Conservation (phyloP, 768 basidiomycete genomes). For the Tylopilus vinaceipallidus region DNA sequence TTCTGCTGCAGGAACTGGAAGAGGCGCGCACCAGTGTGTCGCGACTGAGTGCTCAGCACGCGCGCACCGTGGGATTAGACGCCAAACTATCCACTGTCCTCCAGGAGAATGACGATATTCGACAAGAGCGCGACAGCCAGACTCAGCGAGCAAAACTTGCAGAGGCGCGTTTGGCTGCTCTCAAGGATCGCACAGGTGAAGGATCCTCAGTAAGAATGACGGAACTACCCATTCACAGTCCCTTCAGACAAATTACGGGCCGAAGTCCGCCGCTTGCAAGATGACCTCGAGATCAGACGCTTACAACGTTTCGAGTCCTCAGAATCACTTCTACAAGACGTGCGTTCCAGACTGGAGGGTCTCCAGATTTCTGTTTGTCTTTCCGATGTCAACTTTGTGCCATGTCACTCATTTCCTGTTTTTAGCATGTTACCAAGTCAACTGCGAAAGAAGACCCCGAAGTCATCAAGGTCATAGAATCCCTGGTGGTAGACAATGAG, state of each 20-base stretch:
- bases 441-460: slow-evolving; percentile 49
- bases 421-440: slow-evolving; percentile 41
- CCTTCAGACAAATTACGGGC: slow-evolving; percentile 62
- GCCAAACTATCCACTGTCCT: slow-evolving; percentile 58
- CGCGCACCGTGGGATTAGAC: slow-evolving; percentile 70
- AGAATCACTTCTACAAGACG: slow-evolving; percentile 64
- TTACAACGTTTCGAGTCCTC: slow-evolving; percentile 61
- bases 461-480: slow-evolving; percentile 69
- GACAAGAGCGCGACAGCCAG: slow-evolving; percentile 77
- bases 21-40: slow-evolving; percentile 67
- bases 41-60: slow-evolving; percentile 65
- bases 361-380: slow-evolving; percentile 55
- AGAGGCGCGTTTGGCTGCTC: slow-evolving; percentile 60
- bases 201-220: neutral
- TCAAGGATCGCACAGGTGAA: slow-evolving; percentile 68
- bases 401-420: slow-evolving; percentile 16
- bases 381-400: neutral
- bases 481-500: slow-evolving; percentile 86
- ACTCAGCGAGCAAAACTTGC: slow-evolving; percentile 63
- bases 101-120: slow-evolving; percentile 80
- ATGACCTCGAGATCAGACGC: slow-evolving; percentile 60
- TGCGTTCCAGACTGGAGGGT: slow-evolving; percentile 59
- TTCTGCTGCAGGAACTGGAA: slow-evolving; percentile 69
- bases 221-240: slow-evolving; percentile 4
- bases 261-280: slow-evolving; percentile 64